Conservation (phyloP, 176 grass and related monocot species). For the Aegilops bicornis region DNA sequence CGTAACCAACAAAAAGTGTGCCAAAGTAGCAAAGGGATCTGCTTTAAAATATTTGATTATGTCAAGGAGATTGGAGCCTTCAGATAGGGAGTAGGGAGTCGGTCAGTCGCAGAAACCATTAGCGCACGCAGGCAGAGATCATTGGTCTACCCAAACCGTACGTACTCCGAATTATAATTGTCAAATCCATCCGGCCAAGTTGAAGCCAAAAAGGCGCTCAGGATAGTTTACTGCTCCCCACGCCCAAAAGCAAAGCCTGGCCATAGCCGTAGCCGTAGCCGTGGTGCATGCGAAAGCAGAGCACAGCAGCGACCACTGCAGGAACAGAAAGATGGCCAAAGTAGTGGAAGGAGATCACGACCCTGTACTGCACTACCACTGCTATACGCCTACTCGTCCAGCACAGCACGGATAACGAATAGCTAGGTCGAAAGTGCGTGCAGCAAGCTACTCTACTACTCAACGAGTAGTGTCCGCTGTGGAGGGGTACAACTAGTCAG, state of each 20-base stretch:
- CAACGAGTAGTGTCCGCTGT: not conserved
- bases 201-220: not conserved
- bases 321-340: not conserved
- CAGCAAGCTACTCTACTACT: not conserved
- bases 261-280: not conserved
- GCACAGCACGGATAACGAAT: not conserved
- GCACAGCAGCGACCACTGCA: not conserved
- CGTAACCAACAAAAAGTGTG: not conserved
- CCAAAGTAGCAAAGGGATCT: conserved; percentile 5
- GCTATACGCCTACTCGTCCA: not conserved
- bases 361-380: not conserved
- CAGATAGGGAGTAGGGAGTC: not conserved
- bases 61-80: not conserved
- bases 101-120: not conserved
- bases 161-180: not conserved
- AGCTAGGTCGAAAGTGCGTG: not conserved
- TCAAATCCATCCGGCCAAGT: not conserved
- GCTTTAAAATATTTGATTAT: conserved; percentile 12
- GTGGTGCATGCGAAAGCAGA: not conserved
- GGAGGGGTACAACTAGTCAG: not conserved
- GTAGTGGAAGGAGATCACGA: not conserved
- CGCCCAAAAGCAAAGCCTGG: not conserved
- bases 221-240: conserved; percentile 13
- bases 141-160: not conserved
- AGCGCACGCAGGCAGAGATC: conserved; percentile 24